Evolutionary conservation across 257 asterid genomes (phyloP).

Genomic region (Scutellaria minor): DNA sequence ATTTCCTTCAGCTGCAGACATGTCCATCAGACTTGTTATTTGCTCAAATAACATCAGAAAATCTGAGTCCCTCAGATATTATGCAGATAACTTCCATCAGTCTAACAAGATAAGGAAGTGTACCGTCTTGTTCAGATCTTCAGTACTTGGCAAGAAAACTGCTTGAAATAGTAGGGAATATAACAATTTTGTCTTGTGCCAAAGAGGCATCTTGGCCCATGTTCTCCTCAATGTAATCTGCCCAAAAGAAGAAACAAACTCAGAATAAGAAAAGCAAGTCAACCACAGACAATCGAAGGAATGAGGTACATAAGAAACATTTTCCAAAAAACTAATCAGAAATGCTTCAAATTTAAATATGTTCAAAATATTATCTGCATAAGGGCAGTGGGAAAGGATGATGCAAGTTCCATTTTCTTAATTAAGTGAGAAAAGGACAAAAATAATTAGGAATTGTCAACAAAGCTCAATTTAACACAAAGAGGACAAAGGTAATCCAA

Average conservation of each 20-base stretch:
- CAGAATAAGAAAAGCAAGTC: constrained; percentile 23
- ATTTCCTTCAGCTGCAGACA: constrained; percentile 86
- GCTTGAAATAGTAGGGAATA: constrained; percentile 81
- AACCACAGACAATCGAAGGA: neutral
- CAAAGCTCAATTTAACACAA: constrained; percentile 2
- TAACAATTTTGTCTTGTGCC: constrained; percentile 84
- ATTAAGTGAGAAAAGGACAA: neutral
- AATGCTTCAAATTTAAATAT: constrained; percentile 6
- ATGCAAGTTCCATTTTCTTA: constrained; percentile 15
- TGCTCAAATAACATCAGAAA: constrained; percentile 23
- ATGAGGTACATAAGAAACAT: neutral
- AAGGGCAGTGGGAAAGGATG: constrained; percentile 19
- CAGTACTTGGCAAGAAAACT: constrained; percentile 76
- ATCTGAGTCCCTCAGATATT: neutral
- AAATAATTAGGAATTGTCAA: neutral
- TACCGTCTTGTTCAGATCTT: constrained; percentile 72
- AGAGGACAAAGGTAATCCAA: constrained; percentile 3
- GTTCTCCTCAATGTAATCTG: constrained; percentile 86
- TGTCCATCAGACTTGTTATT: constrained; percentile 23
- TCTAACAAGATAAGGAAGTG: constrained; percentile 26
- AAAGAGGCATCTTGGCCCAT: constrained; percentile 90
- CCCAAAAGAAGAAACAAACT: constrained; percentile 19
- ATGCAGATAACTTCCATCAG: constrained; percentile 24
- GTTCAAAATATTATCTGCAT: neutral
- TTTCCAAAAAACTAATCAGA: neutral